phyloP scores from a whole-genome alignment of 768 basidiomycete species.

The Bullera alba region DNA sequence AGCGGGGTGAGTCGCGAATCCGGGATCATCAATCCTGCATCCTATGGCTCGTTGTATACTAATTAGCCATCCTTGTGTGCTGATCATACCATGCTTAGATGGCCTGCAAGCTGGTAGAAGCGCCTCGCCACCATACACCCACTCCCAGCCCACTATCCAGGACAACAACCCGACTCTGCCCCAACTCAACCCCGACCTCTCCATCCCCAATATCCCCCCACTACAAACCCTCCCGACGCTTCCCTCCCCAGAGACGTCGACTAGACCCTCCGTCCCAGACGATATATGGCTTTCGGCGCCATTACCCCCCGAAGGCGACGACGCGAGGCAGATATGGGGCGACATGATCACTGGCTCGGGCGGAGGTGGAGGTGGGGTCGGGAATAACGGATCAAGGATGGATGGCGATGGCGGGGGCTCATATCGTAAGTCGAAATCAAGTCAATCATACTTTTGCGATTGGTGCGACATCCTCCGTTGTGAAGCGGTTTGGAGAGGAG shows the following conservation, averaged over 20 bases:
- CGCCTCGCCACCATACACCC: neutral
- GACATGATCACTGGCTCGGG: neutral
- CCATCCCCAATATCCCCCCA: neutral
- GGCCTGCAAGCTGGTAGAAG: too few relatives aligned
- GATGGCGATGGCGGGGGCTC: neutral
- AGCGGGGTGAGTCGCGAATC: conserved; percentile 59
- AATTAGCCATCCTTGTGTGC: too few relatives aligned
- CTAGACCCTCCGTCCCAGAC: conserved; percentile 8
- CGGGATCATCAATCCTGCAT: neutral
- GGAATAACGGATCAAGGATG: too few relatives aligned
- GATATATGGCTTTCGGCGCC: conserved; percentile 19
- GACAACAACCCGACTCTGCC: neutral
- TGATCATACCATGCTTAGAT: too few relatives aligned
- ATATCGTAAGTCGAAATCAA: too few relatives aligned
- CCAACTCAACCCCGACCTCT: neutral
- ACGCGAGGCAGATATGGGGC: neutral
- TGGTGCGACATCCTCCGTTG: neutral
- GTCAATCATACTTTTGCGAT: too few relatives aligned
- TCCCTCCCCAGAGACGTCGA: conserved; percentile 1
- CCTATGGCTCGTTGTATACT: too few relatives aligned
- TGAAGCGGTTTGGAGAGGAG: neutral
- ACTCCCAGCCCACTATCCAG: neutral
- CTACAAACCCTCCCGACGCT: neutral
- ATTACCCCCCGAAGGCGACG: neutral
- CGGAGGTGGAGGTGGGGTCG: neutral